Base-by-base conservation (phyloP, 2,329 filamentous ascomycete species). In the Cladosporium sp. region DNA sequence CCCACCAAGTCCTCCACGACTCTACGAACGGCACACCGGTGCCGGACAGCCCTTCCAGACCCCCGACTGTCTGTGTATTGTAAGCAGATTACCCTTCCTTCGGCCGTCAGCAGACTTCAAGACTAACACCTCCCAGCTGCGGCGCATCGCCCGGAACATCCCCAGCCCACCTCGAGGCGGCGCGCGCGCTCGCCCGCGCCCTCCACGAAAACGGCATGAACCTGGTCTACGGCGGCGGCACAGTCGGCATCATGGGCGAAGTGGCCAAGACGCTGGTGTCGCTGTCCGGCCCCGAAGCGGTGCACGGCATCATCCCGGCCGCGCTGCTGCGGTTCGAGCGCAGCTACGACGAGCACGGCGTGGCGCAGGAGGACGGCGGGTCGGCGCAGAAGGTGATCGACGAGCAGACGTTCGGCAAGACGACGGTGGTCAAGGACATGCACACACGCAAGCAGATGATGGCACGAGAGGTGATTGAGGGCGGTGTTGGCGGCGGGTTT, bases 151-250 rank as follows among this genome's bases (percentile, higher is more conserved):
- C 79, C 13, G 93, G 93, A 46, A 83, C 77, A 48, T 85, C 82
- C 57, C 84, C 88, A 11, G 78, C 78, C 4, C 89, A 96, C 70
- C 72, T 95, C 63, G 83, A 84, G 68, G 84, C 89, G 7, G 93
- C 93, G 2, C 85, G 85, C 37, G 73, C 81, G 31, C 83, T 97
- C 11, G 92, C 86, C 51, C 75, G 75, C 33, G 77, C 79, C 59
- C 86, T 97, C 73, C 86, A 90, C 67, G 77, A 80, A 46, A 80
- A 87, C 65, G 84, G 88, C 68, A 89, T 95, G 63, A 79, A 81
- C 9, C 82, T 98, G 41, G 90, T 97, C 59, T 98, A 97, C 71
- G 93, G 93, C 61, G 93, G 93, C 61, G 93, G 93, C 65, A 97
- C 92, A 2, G 83, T 89, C 35, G 93, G 93, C 9, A 80, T 98